Evolutionary conservation across 2,329 filamentous ascomycete genomes (phyloP).

Genomic region (Stagonosporopsis cucurbitacearum): DNA sequence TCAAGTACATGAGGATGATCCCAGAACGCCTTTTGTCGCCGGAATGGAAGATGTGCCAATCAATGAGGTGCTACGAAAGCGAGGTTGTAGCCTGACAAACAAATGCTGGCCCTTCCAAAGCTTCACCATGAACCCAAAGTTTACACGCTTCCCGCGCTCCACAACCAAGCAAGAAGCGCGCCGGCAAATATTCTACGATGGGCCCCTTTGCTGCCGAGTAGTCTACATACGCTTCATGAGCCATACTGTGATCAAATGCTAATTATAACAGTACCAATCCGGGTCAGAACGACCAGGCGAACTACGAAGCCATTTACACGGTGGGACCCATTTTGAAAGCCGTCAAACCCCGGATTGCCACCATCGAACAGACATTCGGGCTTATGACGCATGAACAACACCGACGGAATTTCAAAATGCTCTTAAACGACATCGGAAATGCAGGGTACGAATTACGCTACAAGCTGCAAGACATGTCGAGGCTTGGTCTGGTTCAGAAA

Average conservation of each 20-base stretch:
- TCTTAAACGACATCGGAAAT: conserved; percentile 26
- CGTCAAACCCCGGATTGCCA: neutral
- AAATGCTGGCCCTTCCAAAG: neutral
- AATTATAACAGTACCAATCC: neutral
- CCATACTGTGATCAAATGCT: neutral
- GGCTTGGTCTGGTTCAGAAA: conserved; percentile 33
- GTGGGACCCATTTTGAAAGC: neutral
- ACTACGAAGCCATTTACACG: neutral
- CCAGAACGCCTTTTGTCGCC: neutral
- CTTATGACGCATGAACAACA: conserved; percentile 9
- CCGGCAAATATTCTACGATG: neutral
- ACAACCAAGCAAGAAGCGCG: neutral
- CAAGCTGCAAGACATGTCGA: conserved; percentile 23
- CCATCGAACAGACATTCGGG: conserved; percentile 1
- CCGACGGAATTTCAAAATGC: conserved; percentile 15
- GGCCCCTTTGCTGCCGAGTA: neutral
- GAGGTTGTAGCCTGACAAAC: neutral
- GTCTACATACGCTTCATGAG: neutral
- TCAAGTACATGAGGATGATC: neutral
- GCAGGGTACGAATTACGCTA: conserved; percentile 34
- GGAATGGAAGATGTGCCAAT: neutral
- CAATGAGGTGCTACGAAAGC: neutral
- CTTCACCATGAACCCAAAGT: neutral
- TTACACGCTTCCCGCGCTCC: neutral
- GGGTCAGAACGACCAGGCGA: neutral